phyloP scores from a whole-genome alignment of 768 basidiomycete species.

The Gymnopilus junonius region DNA sequence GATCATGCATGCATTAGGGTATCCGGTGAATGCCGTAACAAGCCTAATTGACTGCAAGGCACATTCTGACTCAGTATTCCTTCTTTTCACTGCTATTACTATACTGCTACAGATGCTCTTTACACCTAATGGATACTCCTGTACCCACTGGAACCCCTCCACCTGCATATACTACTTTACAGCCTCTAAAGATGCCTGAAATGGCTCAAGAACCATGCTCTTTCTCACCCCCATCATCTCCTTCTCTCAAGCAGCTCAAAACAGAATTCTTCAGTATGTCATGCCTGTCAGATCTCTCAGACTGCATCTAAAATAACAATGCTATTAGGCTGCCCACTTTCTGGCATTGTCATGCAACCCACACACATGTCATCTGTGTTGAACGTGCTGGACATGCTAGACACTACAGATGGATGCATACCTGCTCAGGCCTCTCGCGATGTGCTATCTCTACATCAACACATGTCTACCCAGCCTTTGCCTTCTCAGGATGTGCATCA shows the following conservation, averaged over 20 bases:
- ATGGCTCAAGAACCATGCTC: background rate
- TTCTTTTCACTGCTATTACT: background rate
- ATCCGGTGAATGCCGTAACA: background rate
- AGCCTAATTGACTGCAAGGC: background rate
- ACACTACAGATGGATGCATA: too few species aligned
- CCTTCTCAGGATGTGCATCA: too few species aligned
- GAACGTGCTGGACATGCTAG: too few species aligned
- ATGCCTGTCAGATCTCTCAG: background rate
- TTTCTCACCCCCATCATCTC: background rate
- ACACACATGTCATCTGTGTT: background rate
- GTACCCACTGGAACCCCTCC: background rate
- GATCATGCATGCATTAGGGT: too few species aligned
- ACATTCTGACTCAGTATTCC: background rate
- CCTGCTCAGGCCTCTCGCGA: too few species aligned
- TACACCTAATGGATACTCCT: background rate
- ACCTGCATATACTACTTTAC: background rate
- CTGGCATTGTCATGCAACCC: background rate
- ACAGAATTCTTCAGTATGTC: background rate
- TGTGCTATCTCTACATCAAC: too few species aligned
- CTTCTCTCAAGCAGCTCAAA: background rate
- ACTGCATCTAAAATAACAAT: background rate
- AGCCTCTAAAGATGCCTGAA: background rate
- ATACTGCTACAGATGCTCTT: background rate
- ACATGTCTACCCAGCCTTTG: too few species aligned
- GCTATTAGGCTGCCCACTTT: background rate